A percentile compares a stretch with the other conserved stretches of the same genome.
Evolutionary conservation across 768 basidiomycete species (phyloP).

Genomic region (Postia placenta): DNA sequence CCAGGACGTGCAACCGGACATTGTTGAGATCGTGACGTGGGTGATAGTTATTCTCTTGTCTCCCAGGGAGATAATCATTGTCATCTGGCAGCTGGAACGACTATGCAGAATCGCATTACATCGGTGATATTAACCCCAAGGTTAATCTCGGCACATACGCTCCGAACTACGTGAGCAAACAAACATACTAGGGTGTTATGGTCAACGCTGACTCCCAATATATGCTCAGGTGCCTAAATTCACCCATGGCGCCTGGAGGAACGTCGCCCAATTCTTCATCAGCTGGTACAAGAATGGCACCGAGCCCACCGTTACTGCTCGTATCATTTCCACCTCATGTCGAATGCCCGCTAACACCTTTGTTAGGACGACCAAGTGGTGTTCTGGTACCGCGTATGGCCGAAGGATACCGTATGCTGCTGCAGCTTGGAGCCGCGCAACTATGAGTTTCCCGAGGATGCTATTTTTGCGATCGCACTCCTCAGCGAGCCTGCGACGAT

Average conservation of each 20-base stretch:
- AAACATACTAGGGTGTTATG: not conserved
- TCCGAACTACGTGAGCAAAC: constrained; percentile 16
- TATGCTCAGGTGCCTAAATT: constrained; percentile 13
- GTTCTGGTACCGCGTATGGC: constrained; percentile 26
- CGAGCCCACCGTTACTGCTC: constrained; percentile 8
- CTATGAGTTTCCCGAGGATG: constrained; percentile 27
- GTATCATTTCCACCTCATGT: not conserved
- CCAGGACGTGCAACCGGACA: constrained; percentile 2
- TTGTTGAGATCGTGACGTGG: constrained; percentile 8
- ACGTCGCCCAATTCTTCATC: constrained; percentile 23
- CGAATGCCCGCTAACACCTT: constrained; percentile 11
- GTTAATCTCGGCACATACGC: constrained; percentile 20
- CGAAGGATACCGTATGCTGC: constrained; percentile 22
- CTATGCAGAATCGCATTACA: constrained; percentile 36
- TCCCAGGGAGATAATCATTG: not conserved
- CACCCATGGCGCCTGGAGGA: constrained; percentile 20
- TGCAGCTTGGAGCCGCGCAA: constrained; percentile 23
- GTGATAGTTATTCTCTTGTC: constrained; percentile 1
- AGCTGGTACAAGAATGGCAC: constrained; percentile 22
- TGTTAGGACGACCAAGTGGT: constrained; percentile 25
- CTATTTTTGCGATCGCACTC: constrained; percentile 33
- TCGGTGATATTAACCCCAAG: constrained; percentile 28
- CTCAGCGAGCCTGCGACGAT: constrained; percentile 26
- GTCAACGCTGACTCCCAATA: not conserved
- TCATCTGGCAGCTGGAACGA: constrained; percentile 21